A percentile compares a stretch with the other conserved stretches of the same genome.
Evolutionary conservation across 768 basidiomycete species (phyloP).

Genomic region (Russula sp.): DNA sequence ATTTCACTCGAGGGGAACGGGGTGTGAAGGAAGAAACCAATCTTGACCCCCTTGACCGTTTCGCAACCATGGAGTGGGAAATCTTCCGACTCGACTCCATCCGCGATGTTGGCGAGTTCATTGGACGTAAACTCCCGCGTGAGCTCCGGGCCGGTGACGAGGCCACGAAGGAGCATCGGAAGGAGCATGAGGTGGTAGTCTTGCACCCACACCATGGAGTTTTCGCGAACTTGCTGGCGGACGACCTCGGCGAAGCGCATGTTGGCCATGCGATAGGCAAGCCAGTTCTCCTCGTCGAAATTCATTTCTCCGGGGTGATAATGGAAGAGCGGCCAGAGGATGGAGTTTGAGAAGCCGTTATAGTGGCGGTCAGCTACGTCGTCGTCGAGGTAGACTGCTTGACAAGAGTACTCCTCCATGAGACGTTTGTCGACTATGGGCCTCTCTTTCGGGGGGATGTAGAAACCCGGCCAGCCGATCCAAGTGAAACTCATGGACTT

Average conservation of each 20-base stretch:
- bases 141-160: conserved; percentile 64
- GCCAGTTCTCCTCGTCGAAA: conserved; percentile 98
- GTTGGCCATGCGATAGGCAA: conserved; percentile 95
- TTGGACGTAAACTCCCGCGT: conserved; percentile 49
- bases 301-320: conserved; percentile 99
- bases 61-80: conserved; percentile 31
- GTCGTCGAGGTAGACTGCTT: conserved; percentile 96
- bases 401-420: conserved; percentile 92
- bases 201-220: conserved; percentile 98
- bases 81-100: conserved; percentile 56
- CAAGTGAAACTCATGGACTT: conserved; percentile 97
- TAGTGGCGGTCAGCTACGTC: conserved; percentile 98
- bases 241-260: conserved; percentile 90
- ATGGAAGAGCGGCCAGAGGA: conserved; percentile 99
- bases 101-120: conserved; percentile 62
- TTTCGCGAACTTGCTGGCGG: conserved; percentile 65
- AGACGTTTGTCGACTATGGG: conserved; percentile 84
- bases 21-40: conserved; percentile 98
- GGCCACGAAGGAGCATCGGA: conserved; percentile 86
- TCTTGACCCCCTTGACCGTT: conserved; percentile 67
- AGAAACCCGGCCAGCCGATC: conserved; percentile 94
- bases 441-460: conserved; percentile 91
- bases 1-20: conserved; percentile 98
- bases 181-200: conserved; percentile 98
- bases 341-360: conserved; percentile 98